phyloP scores from a whole-genome alignment of 2,329 filamentous ascomycete genomes.

The Truncatella angustata region DNA sequence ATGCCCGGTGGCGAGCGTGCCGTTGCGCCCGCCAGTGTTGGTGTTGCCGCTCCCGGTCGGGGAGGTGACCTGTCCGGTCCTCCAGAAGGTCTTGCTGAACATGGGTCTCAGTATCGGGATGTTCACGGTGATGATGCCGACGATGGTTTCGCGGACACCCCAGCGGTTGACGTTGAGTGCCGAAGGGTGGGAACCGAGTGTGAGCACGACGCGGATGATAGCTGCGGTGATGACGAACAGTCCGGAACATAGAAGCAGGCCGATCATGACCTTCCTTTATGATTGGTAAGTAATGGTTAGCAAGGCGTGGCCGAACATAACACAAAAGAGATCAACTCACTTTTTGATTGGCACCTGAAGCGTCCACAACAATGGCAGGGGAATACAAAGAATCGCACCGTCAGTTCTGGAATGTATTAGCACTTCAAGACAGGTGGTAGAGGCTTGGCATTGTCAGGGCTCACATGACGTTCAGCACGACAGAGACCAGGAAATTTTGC shows the following conservation, averaged over 20 bases:
- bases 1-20: not conserved
- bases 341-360: constrained; percentile 25
- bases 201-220: constrained; percentile 30
- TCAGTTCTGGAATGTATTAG: constrained; percentile 21
- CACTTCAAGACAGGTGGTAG: not conserved
- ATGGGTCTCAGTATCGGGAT: constrained; percentile 30
- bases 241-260: constrained; percentile 30
- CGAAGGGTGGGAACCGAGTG: constrained; percentile 24
- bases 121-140: constrained; percentile 34
- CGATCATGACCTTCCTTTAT: constrained; percentile 28
- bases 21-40: not conserved
- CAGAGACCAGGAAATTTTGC: constrained; percentile 28
- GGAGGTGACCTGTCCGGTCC: not conserved
- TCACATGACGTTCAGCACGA: constrained; percentile 26
- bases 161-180: constrained; percentile 34
- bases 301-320: no score
- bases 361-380: constrained; percentile 31
- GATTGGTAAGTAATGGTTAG: not conserved
- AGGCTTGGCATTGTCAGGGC: not conserved
- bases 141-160: constrained; percentile 34
- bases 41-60: constrained; percentile 7
- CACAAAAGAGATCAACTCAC: not conserved
- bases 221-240: constrained; percentile 34
- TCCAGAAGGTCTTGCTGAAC: constrained; percentile 27
- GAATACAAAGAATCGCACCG: constrained; percentile 28